Conservation (phyloP, 202 grass and related monocot genomes). For the Zoysia matrella region DNA sequence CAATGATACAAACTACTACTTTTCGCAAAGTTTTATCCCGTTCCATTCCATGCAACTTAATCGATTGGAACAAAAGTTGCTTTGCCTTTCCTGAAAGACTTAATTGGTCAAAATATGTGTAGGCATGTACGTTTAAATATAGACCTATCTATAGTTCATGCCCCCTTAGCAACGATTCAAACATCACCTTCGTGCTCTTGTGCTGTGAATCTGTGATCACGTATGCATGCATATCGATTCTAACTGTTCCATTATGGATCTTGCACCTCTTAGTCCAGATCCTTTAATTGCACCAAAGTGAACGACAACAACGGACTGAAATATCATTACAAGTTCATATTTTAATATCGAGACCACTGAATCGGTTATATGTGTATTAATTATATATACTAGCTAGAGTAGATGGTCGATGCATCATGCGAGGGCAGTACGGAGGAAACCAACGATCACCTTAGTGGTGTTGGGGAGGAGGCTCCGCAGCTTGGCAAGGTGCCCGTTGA, state of each 20-base stretch:
- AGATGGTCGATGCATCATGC: constrained; percentile 85
- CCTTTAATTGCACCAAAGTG: too few relatives aligned
- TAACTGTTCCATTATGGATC: constrained; percentile 45
- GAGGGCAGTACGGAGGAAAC: constrained; percentile 73
- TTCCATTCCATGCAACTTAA: constrained; percentile 12
- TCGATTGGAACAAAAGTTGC: not conserved
- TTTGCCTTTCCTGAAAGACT: constrained; percentile 1
- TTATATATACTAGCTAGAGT: constrained; percentile 69
- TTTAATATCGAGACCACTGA: too few relatives aligned
- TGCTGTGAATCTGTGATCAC: not conserved
- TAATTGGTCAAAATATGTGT: constrained; percentile 17
- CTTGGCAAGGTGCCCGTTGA: too few relatives aligned
- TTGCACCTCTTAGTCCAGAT: not conserved
- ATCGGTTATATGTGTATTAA: too few relatives aligned
- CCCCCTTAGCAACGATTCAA: not conserved
- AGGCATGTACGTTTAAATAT: not conserved
- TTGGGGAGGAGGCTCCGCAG: too few relatives aligned
- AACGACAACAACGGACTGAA: too few relatives aligned
- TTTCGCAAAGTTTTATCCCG: constrained; percentile 25
- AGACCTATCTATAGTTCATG: not conserved
- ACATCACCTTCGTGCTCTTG: not conserved
- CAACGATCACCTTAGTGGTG: constrained; percentile 55
- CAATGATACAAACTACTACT: constrained; percentile 25
- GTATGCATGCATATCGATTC: not conserved
- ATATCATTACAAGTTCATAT: too few relatives aligned